Conservation (phyloP, 2,329 filamentous ascomycete species). For the Trichoderma sp. region DNA sequence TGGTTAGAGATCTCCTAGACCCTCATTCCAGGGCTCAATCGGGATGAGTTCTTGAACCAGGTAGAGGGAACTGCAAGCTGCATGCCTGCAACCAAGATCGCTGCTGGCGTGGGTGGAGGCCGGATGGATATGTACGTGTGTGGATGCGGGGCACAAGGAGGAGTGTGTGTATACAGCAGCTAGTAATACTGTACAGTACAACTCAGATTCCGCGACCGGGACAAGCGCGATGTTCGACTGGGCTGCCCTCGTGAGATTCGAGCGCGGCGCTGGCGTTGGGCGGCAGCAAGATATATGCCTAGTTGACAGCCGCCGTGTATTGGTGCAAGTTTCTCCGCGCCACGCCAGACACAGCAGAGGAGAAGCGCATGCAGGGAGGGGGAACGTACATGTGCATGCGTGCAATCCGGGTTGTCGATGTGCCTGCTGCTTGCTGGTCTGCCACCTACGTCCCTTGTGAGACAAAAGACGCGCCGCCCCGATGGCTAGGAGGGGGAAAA, state of each 20-base stretch:
- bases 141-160: conserved; percentile 29
- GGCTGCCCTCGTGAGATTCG: not conserved
- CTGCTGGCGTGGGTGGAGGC: conserved; percentile 28
- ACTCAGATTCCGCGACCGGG: conserved; percentile 22
- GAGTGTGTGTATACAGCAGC: conserved; percentile 24
- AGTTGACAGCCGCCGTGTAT: conserved; percentile 1
- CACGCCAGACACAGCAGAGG: not conserved
- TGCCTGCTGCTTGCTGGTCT: not conserved
- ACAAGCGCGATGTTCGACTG: conserved; percentile 15
- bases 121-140: conserved; percentile 27
- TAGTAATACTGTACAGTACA: too few species aligned
- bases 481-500: not conserved
- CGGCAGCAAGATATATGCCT: not conserved
- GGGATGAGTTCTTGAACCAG: conserved; percentile 29
- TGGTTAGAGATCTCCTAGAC: conserved; percentile 22
- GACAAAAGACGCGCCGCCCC: conserved; percentile 17
- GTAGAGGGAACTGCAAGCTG: conserved; percentile 29
- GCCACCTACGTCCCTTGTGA: conserved; percentile 2
- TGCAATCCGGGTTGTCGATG: conserved; percentile 11
- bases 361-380: not conserved
- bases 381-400: not conserved
- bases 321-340: not conserved
- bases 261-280: not conserved
- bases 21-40: conserved; percentile 24
- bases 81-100: conserved; percentile 27